Evolutionary conservation across 192 early-diverging fungal species (phyloP), one percentile per base, ranked within the genome.

Genomic region (Coemansia sp.): DNA sequence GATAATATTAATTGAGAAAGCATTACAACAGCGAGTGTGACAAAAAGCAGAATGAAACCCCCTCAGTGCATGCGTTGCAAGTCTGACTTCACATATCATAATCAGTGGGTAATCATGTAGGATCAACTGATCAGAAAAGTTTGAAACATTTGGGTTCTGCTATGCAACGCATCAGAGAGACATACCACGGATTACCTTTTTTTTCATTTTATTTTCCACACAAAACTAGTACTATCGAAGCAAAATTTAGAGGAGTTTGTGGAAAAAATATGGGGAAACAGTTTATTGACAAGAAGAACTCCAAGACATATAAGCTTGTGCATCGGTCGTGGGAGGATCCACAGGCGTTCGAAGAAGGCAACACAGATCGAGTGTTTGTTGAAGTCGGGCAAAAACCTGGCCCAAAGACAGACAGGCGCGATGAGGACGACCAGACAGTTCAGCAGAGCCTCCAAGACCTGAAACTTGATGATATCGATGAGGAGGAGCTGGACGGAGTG

Each of bases 241-340:
- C 4, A 50, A n/a, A 19, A 21, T 56, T 55, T 3, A 9, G 38
- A 3, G 38, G 1, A 14, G 38, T 44, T 44, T 16, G 38, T 44
- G 38, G 38, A 32, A 62, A 47, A n/a, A n/a, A n/a, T 58, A 81
- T 82, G 79, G 66, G 44, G 60, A 82, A 76, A 56, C 65, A 82
- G 48, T 99, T 99, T 74, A 94, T 97, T 65, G 93, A 97, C 87
- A 87, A 88, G 58, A 88, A 88, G 66, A 85, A 82, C 26, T 86
- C 95, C 49, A 86, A 88, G 55, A 89, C 92, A 65, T 99, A 86
- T 84, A 89, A 93, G 76, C 82, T 99, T 27, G 91, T 97, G 23
- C 94, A 97, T 81, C 88, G 97, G 68, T 97, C 97, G 19, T 94
- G 97, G 77, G 84, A 92, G 58, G 97, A 99, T 78, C 93, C 95